Evolutionary conservation across 2,329 filamentous ascomycete genomes (phyloP), one percentile per base, ranked within the genome.

Genomic region (Colletotrichum lini): DNA sequence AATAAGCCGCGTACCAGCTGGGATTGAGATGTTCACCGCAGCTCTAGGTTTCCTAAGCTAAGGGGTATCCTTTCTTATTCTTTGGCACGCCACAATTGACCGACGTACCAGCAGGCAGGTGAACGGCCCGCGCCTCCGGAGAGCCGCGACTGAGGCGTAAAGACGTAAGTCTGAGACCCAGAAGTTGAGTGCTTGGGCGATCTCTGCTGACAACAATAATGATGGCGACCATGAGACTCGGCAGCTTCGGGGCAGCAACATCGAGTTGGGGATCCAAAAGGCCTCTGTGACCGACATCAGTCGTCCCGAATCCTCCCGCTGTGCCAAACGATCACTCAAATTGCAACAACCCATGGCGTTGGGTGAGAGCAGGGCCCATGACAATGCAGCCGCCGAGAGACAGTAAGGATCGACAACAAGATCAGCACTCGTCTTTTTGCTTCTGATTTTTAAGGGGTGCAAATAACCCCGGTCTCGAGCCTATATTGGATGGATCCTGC

Each of bases 341-440:
- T 10, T 18, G 21, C 8, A 8, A 15, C n/a, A n/a, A 45, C 10
- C 40, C 47, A 62, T 23, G 35, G 9, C 35, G 49, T 53, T 53
- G 8, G 38, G 47, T 21, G 42, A 53, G 50, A 59, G 21, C 26
- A 45, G 35, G 38, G 18, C 58, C 50, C 57, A 47, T 35, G 21
- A 35, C n/a, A 40, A 67, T 49, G 63, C 63, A 59, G 35, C 18
- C 12, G 53, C 10, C 38, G 58, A 21, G 42, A 40, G 40, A 40
- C 8, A 35, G 38, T 6, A 53, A 45, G 21, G 61, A 70, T 70
- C 67, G 61, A 21, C 67, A 13, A 18, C 21, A 42, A 47, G 67
- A 66, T 66, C 62, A 60, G 62, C 54, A 15, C 30, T 42, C 12
- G n/a, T 13, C 4, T 16, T 63, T 44, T 45, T 49, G 38, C 23